Conservation (phyloP, 257 asterid species). For the Primulina eburnea region DNA sequence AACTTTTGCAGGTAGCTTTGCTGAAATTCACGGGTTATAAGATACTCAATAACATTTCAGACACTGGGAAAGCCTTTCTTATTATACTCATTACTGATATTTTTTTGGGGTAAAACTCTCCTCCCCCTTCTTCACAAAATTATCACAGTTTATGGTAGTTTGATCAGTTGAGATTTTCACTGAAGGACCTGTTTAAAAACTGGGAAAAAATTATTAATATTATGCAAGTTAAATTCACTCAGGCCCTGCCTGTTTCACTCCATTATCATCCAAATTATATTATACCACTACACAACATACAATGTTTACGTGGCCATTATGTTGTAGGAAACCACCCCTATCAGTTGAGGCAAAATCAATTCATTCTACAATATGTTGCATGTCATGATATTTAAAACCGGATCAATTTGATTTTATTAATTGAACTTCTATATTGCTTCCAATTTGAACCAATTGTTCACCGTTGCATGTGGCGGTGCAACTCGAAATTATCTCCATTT, state of each 20-base stretch:
- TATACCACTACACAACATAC: background rate
- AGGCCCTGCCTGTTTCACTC: background rate
- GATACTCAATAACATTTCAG: constrained; percentile 72
- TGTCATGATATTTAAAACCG: background rate
- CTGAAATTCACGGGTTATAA: constrained; percentile 95
- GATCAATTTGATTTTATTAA: background rate
- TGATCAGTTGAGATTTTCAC: background rate
- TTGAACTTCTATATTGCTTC: background rate
- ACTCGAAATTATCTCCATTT: background rate
- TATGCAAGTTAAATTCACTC: background rate
- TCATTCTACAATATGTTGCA: background rate
- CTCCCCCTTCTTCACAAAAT: constrained; percentile 16
- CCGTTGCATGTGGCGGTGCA: background rate
- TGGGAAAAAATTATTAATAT: background rate
- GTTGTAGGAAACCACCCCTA: background rate
- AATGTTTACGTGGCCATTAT: background rate
- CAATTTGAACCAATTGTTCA: background rate
- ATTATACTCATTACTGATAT: constrained; percentile 86
- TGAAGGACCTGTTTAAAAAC: background rate
- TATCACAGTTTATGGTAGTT: constrained; percentile 4
- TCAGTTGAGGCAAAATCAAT: background rate
- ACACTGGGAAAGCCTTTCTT: constrained; percentile 88
- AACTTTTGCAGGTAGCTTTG: constrained; percentile 72
- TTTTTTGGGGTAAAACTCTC: constrained; percentile 68
- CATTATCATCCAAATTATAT: too few species aligned